phyloP scores from a whole-genome alignment of 2,329 filamentous ascomycete genomes.

The Colletotrichum sp. region DNA sequence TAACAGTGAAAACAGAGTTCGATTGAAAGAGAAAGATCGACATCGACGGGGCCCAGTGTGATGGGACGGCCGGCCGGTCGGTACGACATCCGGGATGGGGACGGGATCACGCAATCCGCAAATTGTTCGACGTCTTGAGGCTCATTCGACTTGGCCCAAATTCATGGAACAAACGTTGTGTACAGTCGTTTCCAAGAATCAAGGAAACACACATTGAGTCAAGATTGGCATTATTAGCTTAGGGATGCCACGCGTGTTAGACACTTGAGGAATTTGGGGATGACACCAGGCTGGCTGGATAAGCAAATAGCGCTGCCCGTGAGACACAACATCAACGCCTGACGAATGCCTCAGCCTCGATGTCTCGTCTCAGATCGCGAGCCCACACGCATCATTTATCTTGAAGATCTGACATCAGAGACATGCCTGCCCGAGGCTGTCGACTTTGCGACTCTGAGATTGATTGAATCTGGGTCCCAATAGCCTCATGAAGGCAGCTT shows the following conservation, averaged over 20 bases:
- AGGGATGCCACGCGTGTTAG: neutral
- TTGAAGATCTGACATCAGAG: neutral
- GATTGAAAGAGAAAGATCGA: neutral
- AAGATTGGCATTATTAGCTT: neutral
- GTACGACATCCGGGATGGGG: neutral
- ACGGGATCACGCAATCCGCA: conserved; percentile 6
- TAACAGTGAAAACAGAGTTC: neutral
- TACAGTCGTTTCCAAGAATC: neutral
- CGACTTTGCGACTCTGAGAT: neutral
- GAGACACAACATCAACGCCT: neutral
- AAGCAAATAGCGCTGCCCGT: neutral
- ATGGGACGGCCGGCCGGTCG: neutral
- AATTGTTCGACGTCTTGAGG: neutral
- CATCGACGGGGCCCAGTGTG: neutral
- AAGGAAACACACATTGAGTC: neutral
- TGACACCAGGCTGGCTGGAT: neutral
- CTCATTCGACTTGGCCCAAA: neutral
- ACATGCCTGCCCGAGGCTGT: neutral
- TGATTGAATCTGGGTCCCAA: fast-evolving
- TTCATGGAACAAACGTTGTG: neutral
- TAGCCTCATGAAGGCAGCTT: neutral
- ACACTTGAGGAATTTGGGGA: neutral
- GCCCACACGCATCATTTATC: neutral
- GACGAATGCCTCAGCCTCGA: neutral
- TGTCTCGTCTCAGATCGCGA: neutral